Conservation (phyloP, 2,329 filamentous ascomycete species). For the Pseudogymnoascus sp. region DNA sequence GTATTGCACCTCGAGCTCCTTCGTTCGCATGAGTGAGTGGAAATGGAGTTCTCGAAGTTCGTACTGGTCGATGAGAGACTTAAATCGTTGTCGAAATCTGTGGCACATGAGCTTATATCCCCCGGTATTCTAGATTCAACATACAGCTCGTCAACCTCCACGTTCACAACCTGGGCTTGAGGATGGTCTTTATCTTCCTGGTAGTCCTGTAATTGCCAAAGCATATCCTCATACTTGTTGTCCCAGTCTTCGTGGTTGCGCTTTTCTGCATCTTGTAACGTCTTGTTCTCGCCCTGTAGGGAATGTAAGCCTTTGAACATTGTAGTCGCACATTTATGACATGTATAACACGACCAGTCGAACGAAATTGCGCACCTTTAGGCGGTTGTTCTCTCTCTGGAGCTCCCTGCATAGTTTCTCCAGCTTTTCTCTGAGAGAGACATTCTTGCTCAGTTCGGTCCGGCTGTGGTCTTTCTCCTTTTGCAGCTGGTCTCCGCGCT, state of each 20-base stretch:
- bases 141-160: constrained; percentile 84
- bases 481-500: constrained; percentile 84
- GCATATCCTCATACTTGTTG: constrained; percentile 69
- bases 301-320: neutral
- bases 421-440: constrained; percentile 87
- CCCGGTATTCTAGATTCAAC: constrained; percentile 26
- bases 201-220: constrained; percentile 79
- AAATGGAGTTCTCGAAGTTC: constrained; percentile 93
- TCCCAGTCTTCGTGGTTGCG: constrained; percentile 76
- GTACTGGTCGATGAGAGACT: constrained; percentile 93
- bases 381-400: constrained; percentile 94
- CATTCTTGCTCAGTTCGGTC: constrained; percentile 82
- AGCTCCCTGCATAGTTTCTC: constrained; percentile 93
- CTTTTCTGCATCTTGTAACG: constrained; percentile 76
- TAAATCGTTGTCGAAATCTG: constrained; percentile 79
- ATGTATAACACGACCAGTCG: constrained; percentile 4
- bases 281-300: constrained; percentile 79
- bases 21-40: constrained; percentile 81
- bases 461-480: constrained; percentile 92
- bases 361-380: constrained; percentile 57
- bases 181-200: constrained; percentile 81
- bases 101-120: constrained; percentile 30
- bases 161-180: constrained; percentile 69
- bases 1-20: constrained; percentile 91
- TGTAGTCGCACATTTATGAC: constrained; percentile 9